phyloP scores from a whole-genome alignment of 345 rosid species.

The Lepidium didymum region DNA sequence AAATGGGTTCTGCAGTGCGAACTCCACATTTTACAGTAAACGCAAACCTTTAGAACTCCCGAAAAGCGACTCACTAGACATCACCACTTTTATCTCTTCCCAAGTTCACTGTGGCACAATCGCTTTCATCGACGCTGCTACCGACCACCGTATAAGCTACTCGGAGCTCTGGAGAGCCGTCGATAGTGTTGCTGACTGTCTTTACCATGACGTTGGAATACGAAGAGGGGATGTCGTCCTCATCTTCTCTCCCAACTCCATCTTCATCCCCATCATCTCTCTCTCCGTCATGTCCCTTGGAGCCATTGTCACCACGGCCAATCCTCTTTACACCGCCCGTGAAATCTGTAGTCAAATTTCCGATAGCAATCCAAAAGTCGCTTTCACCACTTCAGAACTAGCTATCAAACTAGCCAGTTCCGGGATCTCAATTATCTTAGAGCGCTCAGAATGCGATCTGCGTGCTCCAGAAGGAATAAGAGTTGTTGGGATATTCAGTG shows the following conservation, averaged over 20 bases:
- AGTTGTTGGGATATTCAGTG: constrained; percentile 32
- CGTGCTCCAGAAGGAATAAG: background rate
- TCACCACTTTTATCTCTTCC: constrained; percentile 72
- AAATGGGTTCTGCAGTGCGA: constrained; percentile 54
- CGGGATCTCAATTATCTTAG: constrained; percentile 37
- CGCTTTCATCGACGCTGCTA: constrained; percentile 76
- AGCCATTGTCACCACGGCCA: constrained; percentile 76
- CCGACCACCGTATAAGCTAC: constrained; percentile 50
- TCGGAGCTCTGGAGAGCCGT: constrained; percentile 60
- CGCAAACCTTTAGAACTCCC: constrained; percentile 53
- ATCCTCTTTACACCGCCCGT: constrained; percentile 64
- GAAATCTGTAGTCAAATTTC: constrained; percentile 65
- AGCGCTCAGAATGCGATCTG: background rate
- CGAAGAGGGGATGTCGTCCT: constrained; percentile 65
- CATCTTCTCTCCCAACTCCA: constrained; percentile 72
- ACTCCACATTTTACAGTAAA: constrained; percentile 63
- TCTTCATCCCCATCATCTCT: constrained; percentile 64
- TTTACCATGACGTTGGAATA: constrained; percentile 46
- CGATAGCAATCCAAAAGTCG: constrained; percentile 54
- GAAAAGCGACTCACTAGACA: constrained; percentile 37
- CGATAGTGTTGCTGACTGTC: constrained; percentile 46
- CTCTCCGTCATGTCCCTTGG: constrained; percentile 86
- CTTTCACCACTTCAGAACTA: constrained; percentile 51
- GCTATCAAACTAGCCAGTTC: constrained; percentile 39
- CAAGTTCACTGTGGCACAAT: constrained; percentile 54